Conservation (phyloP, 768 basidiomycete species). For the Trametes meyenii region DNA sequence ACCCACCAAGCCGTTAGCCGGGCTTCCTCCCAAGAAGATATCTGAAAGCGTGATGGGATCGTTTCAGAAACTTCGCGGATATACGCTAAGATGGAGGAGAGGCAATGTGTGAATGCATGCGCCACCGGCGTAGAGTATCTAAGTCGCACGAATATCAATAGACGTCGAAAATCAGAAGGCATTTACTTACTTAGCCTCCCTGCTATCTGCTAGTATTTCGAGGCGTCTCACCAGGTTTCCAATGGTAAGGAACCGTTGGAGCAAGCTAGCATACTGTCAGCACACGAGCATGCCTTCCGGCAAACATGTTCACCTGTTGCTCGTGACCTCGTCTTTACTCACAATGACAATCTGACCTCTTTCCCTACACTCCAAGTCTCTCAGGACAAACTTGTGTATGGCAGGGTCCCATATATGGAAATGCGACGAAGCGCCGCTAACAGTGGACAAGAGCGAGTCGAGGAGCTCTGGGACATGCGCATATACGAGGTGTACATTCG, state of each 20-base stretch:
- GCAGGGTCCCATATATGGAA: conserved; percentile 64
- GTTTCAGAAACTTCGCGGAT: conserved; percentile 41
- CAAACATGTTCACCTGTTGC: conserved; percentile 49
- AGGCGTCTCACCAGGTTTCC: conserved; percentile 70
- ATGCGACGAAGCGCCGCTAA: conserved; percentile 69
- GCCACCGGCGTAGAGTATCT: conserved; percentile 38
- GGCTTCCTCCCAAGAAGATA: not conserved
- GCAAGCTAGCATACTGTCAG: conserved; percentile 44
- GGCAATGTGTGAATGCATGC: conserved; percentile 67
- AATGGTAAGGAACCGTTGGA: conserved; percentile 65
- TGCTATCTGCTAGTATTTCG: conserved; percentile 50
- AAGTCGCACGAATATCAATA: not conserved
- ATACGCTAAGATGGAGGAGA: conserved; percentile 56
- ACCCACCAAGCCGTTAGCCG: conserved; percentile 31
- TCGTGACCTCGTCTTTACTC: conserved; percentile 58
- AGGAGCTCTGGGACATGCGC: conserved; percentile 53
- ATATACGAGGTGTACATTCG: conserved; percentile 43
- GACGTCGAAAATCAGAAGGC: not conserved
- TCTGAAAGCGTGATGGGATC: not conserved
- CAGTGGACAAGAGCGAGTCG: conserved; percentile 53
- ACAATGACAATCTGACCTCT: conserved; percentile 49
- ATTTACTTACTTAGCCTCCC: conserved; percentile 52
- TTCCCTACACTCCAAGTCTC: conserved; percentile 39
- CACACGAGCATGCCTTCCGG: not conserved
- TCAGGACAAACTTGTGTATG: conserved; percentile 59